Base-by-base conservation (phyloP, 2,329 filamentous ascomycete species). In the Pyrenochaeta sp. region DNA sequence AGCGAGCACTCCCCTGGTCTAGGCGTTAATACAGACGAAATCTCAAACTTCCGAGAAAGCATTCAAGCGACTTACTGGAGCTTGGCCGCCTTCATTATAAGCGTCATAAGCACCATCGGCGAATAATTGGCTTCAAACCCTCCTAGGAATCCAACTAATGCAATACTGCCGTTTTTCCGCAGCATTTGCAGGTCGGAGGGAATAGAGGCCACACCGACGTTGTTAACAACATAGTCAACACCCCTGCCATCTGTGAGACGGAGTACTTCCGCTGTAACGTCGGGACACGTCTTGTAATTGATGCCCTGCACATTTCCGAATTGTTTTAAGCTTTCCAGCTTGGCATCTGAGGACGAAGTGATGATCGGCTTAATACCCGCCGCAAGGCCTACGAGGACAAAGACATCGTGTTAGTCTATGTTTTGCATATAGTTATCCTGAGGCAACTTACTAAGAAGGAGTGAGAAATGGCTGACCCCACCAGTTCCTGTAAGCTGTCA, bases 281-380 rank as follows among this genome's bases (percentile, higher is more conserved):
- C 81, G 0, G 82, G 67, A 15, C 81, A 78, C 0, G 72, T 80
- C 52, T 82, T 85, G 72, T 90, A 90, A 73, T 90, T 89, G 68
- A 90, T 79, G 8, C 84, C 77, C 52, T 52, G 12, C 15, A 73
- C 49, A 2, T 42, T 24, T 15, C 56, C 58, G 7, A 72, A 27
- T n/a, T 62, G 58, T 34, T 85, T 79, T n/a, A 89, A 75, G 8
- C 74, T 77, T 27, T 80, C 72, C 0, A 81, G 79, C 68, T 88
- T 88, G 1, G 77, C 74, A 7, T 84, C 78, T 0, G 82, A 84
- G 0, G 83, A 86, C 0, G 86, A 88, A 0, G 86, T 89, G 1
- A 87, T 83, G 48, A 90, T 85, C 1, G 88, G 68, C 5, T 28
- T 52, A 48, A 74, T 72, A 3, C 68, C 68, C 0, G 69, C 71